Evolutionary conservation across 2,329 filamentous ascomycete genomes (phyloP), one percentile per base, ranked within the genome.

Genomic region (Aspergillus udagawae): DNA sequence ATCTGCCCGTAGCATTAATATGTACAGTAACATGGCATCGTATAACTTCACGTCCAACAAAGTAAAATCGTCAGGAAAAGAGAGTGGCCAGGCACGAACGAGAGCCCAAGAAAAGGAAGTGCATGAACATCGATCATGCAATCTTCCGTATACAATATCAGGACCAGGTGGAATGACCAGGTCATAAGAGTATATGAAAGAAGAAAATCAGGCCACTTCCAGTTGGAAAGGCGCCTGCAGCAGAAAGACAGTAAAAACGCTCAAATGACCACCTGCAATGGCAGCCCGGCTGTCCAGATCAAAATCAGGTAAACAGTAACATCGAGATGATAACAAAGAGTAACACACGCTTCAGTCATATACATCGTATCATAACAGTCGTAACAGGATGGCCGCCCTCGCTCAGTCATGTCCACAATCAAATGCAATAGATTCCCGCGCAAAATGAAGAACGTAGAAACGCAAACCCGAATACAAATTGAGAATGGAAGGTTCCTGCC

Each of bases 331-430:
- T 41, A n/a, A 54, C 51, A 63, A 53, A 61, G 57, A 64, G 60
- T 60, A 64, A 59, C 58, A 59, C 52, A 56, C 61, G 59, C 61
- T 60, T 54, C 49, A 45, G 60, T 63, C 61, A 57, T 64, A 61
- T 61, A 64, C 63, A 60, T 65, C 63, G 51, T 65, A 64, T 64
- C 63, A 60, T 64, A 61, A 65, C 54, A 61, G 60, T 65, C 62
- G 57, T 65, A 59, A 61, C 53, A 63, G 52, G 60, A 60, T 51
- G 56, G 56, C 63, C 63, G 54, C 56, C 57, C 53, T 53, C 52
- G 60, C 53, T 55, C 56, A 59, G 45, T 51, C 51, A 52, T 38
- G 51, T 55, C 49, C 58, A 59, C 60, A 55, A 53, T 54, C 62
- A 48, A 42, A 65, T 64, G 62, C 62, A 65, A 61, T 56, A 55